Conservation (phyloP, 495 filamentous ascomycete species). For the Lophiotrema nucula region DNA sequence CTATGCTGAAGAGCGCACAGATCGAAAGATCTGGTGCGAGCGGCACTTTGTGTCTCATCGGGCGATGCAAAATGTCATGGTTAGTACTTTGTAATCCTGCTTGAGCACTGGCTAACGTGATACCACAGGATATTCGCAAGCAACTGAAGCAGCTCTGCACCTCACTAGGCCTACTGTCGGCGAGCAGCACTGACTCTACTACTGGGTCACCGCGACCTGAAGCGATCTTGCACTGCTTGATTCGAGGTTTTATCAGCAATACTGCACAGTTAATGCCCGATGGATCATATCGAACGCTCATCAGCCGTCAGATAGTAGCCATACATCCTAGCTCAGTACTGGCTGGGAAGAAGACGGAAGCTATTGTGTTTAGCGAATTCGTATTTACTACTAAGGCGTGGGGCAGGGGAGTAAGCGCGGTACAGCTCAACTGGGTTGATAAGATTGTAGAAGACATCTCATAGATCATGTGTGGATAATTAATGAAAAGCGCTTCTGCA, state of each 20-base stretch:
- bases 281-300: slow-evolving; percentile 77
- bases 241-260: slow-evolving; percentile 76
- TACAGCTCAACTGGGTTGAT: slow-evolving; percentile 84
- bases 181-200: neutral
- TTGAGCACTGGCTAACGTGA: slow-evolving; percentile 15
- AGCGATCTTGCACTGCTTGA: slow-evolving; percentile 72
- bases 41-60: slow-evolving; percentile 73
- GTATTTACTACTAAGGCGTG: slow-evolving; percentile 93
- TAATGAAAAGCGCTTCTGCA: too few species aligned
- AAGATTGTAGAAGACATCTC: slow-evolving; percentile 54
- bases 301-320: slow-evolving; percentile 80
- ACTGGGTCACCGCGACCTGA: slow-evolving; percentile 51
- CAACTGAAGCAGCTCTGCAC: slow-evolving; percentile 71
- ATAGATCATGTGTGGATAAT: too few species aligned
- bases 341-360: slow-evolving; percentile 84
- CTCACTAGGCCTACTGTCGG: slow-evolving; percentile 44
- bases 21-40: slow-evolving; percentile 76
- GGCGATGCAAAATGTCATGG: slow-evolving; percentile 77
- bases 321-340: slow-evolving; percentile 88
- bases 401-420: slow-evolving; percentile 80
- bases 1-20: slow-evolving; percentile 70
- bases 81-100: slow-evolving; percentile 42
- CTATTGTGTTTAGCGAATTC: slow-evolving; percentile 93
- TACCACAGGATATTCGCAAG: slow-evolving; percentile 72
- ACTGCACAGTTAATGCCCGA: slow-evolving; percentile 82